Conservation (phyloP, 208 protist genomes). For the Herpetomonas samuelpessoai region DNA sequence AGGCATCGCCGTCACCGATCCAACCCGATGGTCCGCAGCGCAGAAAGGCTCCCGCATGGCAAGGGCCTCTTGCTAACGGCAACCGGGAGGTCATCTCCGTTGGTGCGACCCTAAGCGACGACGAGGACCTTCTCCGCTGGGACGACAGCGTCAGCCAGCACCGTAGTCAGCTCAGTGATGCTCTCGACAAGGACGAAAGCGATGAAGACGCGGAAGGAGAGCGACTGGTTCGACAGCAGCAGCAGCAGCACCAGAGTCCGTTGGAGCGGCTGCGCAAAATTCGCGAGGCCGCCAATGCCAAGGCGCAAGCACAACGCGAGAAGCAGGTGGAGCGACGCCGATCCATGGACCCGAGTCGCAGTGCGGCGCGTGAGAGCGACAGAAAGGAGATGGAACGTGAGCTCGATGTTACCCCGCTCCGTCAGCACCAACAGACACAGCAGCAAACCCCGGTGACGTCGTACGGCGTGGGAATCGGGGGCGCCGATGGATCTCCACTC, state of each 20-base stretch:
- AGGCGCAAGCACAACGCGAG: neutral
- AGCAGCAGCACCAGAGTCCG: slow-evolving; percentile 2
- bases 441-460: too few relatives aligned
- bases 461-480: too few relatives aligned
- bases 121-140: neutral
- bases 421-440: too few relatives aligned
- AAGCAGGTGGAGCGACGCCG: neutral
- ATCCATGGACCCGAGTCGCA: slow-evolving; percentile 2
- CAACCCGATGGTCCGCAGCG: too few relatives aligned
- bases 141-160: neutral
- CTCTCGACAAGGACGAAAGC: neutral
- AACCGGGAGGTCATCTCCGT: too few relatives aligned
- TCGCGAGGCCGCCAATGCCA: neutral
- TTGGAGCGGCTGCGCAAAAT: neutral
- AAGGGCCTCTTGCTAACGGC: too few relatives aligned
- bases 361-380: neutral
- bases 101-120: too few relatives aligned
- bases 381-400: neutral
- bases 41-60: too few relatives aligned
- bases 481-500: too few relatives aligned
- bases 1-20: too few relatives aligned
- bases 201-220: neutral
- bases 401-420: neutral
- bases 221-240: neutral
- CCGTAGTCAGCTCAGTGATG: too few relatives aligned